These are phyloP conservation scores for Nannochloropsis salina DNA, from an alignment of 108 stramenopile genomes.

Conservation along the genomic window DNA sequence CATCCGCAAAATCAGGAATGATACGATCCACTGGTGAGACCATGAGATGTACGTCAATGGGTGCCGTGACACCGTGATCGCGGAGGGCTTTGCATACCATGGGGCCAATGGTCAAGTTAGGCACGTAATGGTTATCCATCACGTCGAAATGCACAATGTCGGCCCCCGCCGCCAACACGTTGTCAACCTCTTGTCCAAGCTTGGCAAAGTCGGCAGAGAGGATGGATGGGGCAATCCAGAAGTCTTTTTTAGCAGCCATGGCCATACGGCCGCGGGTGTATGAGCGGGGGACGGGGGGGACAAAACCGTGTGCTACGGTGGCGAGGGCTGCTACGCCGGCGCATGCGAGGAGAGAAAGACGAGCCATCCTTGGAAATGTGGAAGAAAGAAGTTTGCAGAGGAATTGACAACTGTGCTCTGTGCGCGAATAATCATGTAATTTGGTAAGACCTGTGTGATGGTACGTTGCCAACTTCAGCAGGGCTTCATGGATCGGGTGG, in stretches of 20 bases:
- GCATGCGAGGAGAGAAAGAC: neutral
- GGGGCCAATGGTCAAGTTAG: constrained; percentile 96
- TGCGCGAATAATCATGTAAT: neutral
- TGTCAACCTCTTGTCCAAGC: constrained; percentile 94
- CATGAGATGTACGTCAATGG: constrained; percentile 99
- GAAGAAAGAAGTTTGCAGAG: neutral
- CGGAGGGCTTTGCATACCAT: constrained; percentile 98
- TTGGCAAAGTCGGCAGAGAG: constrained; percentile 94
- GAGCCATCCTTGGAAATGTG: neutral
- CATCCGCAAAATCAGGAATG: constrained; percentile 84
- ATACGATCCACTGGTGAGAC: constrained; percentile 85
- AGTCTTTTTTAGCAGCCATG: constrained; percentile 65
- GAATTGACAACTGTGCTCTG: neutral
- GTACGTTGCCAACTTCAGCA: neutral
- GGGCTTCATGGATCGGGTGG: neutral
- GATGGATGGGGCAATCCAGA: constrained; percentile 96
- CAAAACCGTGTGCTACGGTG: neutral
- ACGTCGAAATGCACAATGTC: constrained; percentile 99
- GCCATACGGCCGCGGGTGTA: neutral
- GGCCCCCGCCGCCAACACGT: constrained; percentile 90
- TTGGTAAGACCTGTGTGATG: neutral
- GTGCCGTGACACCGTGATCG: constrained; percentile 92
- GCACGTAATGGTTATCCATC: constrained; percentile 99
- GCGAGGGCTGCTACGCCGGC: neutral
- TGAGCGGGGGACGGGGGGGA: neutral